Evolutionary conservation across 805 yeast species (phyloP).

Genomic region (Crinitomyces ghanaensis): DNA sequence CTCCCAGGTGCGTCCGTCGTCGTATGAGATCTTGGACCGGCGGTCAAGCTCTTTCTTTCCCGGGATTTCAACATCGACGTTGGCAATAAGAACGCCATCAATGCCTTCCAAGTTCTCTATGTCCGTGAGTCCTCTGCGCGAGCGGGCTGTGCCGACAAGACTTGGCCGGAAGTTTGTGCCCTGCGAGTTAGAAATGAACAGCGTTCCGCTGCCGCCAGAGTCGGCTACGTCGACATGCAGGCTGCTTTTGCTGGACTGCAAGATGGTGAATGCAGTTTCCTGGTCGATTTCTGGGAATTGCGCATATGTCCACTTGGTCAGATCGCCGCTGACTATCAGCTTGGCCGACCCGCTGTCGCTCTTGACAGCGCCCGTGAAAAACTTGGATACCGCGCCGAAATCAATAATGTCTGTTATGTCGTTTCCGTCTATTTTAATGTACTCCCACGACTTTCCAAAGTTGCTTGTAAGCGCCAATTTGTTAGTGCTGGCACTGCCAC

Average conservation of each 20-base stretch:
- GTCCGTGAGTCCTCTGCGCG: slow-evolving; percentile 29
- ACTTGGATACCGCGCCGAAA: slow-evolving; percentile 28
- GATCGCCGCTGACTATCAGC: slow-evolving; percentile 24
- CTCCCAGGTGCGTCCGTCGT: slow-evolving; percentile 31
- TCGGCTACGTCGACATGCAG: slow-evolving; percentile 34
- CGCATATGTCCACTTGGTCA: slow-evolving; percentile 26
- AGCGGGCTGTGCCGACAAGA: slow-evolving; percentile 25
- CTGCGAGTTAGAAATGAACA: slow-evolving; percentile 34
- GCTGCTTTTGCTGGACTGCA: slow-evolving; percentile 31
- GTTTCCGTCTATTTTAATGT: slow-evolving; percentile 24
- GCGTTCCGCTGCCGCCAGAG: slow-evolving; percentile 18
- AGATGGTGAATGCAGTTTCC: slow-evolving; percentile 22
- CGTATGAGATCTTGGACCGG: slow-evolving; percentile 28
- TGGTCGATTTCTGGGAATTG: slow-evolving; percentile 23
- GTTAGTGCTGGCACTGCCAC: slow-evolving; percentile 25
- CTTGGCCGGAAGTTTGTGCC: slow-evolving; percentile 41
- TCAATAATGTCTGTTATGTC: slow-evolving; percentile 25
- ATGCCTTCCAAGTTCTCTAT: slow-evolving; percentile 37
- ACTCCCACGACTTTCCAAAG: slow-evolving; percentile 31
- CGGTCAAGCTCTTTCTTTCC: slow-evolving; percentile 13
- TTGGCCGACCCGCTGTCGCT: slow-evolving; percentile 14
- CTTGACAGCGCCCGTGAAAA: slow-evolving; percentile 27
- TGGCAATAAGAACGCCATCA: slow-evolving; percentile 54
- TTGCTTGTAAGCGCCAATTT: slow-evolving; percentile 33
- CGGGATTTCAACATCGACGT: slow-evolving; percentile 21